Evolutionary conservation across 73 alveolate genomes (phyloP).

Genomic region (Stentor coeruleus): DNA sequence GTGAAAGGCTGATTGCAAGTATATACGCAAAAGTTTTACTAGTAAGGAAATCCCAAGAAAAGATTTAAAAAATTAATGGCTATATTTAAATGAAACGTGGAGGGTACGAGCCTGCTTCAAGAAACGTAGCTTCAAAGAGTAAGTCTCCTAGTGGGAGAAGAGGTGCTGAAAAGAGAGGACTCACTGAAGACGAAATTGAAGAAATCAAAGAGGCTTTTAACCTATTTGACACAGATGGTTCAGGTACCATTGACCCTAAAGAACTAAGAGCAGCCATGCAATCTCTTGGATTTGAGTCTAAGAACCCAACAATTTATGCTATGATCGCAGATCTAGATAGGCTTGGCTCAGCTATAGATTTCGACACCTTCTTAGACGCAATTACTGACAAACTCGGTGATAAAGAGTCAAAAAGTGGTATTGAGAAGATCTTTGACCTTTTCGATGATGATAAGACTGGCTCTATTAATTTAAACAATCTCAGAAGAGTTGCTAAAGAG

Average conservation of each 20-base stretch:
- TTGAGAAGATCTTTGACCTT: conserved; percentile 80
- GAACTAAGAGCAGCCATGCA: conserved; percentile 96
- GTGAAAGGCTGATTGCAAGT: too few relatives aligned
- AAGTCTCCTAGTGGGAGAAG: conserved; percentile 40
- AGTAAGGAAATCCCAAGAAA: too few relatives aligned
- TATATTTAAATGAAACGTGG: too few relatives aligned
- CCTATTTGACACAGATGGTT: conserved; percentile 83
- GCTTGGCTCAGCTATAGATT: conserved; percentile 88
- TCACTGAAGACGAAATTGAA: conserved; percentile 72
- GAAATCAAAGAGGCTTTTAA: conserved; percentile 85
- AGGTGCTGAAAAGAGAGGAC: conserved; percentile 65
- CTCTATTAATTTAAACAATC: conserved; percentile 71
- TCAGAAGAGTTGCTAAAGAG: conserved; percentile 87
- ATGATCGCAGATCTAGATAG: conserved; percentile 93
- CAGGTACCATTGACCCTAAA: conserved; percentile 92
- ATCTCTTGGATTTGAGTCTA: conserved; percentile 80
- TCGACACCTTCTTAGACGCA: conserved; percentile 95
- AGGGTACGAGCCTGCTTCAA: too few relatives aligned
- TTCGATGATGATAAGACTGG: conserved; percentile 88
- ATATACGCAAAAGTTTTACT: too few relatives aligned
- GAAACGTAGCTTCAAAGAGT: too few relatives aligned
- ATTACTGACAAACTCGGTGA: conserved; percentile 93
- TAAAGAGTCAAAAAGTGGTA: conserved; percentile 84
- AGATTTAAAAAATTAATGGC: too few relatives aligned
- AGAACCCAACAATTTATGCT: conserved; percentile 90